Percentiles rank a stretch among this genome's conserved stretches.
Evolutionary conservation across 257 asterid genomes (phyloP).

Genomic region (Scutellaria minor): DNA sequence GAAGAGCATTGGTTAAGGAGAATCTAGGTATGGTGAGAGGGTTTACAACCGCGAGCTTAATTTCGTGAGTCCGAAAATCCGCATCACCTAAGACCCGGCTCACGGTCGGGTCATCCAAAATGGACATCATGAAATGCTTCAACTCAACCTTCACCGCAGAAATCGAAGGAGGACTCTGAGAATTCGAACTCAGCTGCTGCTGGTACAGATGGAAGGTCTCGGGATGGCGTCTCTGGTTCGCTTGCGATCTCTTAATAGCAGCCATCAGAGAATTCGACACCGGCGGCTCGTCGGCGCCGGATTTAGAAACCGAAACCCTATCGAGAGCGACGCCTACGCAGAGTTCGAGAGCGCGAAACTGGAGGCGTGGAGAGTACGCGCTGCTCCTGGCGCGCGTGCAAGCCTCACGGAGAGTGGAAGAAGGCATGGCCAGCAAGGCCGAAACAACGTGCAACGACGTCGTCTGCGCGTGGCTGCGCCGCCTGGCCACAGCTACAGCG

Average conservation of each 20-base stretch:
- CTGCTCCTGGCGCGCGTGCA: constrained; percentile 76
- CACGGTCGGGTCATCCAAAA: constrained; percentile 92
- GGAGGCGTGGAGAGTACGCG: constrained; percentile 79
- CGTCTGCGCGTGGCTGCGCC: constrained; percentile 89
- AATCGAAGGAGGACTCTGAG: constrained; percentile 50
- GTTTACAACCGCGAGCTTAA: constrained; percentile 69
- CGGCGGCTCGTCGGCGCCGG: constrained; percentile 64
- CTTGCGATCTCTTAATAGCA: constrained; percentile 93
- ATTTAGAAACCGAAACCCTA: constrained; percentile 61
- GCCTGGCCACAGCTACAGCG: constrained; percentile 78
- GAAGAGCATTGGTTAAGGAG: constrained; percentile 42
- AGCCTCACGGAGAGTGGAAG: constrained; percentile 74
- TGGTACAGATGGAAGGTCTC: constrained; percentile 87
- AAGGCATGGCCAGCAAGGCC: constrained; percentile 67
- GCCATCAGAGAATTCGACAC: constrained; percentile 95
- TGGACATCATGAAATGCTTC: constrained; percentile 77
- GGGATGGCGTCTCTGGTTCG: constrained; percentile 93
- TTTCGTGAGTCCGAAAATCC: constrained; percentile 79
- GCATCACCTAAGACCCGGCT: constrained; percentile 92
- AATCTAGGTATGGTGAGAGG: constrained; percentile 64
- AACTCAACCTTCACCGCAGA: constrained; percentile 79
- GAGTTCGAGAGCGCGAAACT: constrained; percentile 82
- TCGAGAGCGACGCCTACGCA: constrained; percentile 81
- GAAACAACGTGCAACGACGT: constrained; percentile 87
- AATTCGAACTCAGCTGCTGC: constrained; percentile 54